Conservation (phyloP, 306 rosid genomes). For the Cucumis sativus region Cucumber_9930_V3 NC_026658.2:15977001-15977500, state of each 20-base stretch:
- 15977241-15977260: too few relatives aligned
- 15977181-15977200: background rate
- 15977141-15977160: background rate
- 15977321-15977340: background rate
- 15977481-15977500: background rate
- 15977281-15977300: background rate
- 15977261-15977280: background rate
- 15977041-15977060: background rate
- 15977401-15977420: background rate
- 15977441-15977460: background rate
- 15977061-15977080: background rate
- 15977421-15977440: background rate
- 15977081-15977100: background rate
- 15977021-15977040: too few relatives aligned
- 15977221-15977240: background rate
- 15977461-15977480: background rate
- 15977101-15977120: background rate
- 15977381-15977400: background rate
- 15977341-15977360: background rate
- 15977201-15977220: background rate
- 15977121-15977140: background rate
- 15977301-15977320: conserved; percentile 1
- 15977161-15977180: background rate
- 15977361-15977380: conserved; percentile 7
- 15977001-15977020: too few relatives aligned